Evolutionary conservation across 73 alveolate genomes (phyloP), one percentile per base, ranked within the genome.

Genomic region (Paraurostyla sp.): DNA sequence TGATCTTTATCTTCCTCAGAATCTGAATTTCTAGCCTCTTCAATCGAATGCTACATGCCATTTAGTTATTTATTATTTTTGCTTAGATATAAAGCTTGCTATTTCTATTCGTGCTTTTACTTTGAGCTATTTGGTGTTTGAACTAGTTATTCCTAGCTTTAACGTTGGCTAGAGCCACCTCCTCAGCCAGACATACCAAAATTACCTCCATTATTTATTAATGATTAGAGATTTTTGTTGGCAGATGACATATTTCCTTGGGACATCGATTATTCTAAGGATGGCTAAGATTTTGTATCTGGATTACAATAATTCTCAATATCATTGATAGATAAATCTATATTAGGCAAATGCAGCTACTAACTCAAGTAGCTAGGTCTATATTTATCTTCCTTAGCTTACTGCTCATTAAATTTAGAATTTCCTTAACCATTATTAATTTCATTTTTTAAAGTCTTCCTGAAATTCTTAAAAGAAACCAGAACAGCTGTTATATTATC

Each of bases 401-500:
- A n/a, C n/a, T n/a, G n/a, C 58, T 65, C 82, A 13, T 33, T 65
- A 23, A 35, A 22, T 65, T 9, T 9, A 6, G 13, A 7, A 38
- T 32, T 65, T 38, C 41, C 41, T 38, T 65, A 38, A 3, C 56
- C 82, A 1, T 38, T 1, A 38, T 65, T 65, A 38, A 38, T 40
- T 38, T 65, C 82, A 65, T 40, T 65, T 46, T 82, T 82, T 16
- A 82, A 50, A 11, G 71, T 9, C 41, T 60, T 69, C 33, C 73
- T 90, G 80, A 90, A 69, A 48, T 90, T 90, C 41, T 54, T 54
- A 76, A 90, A 90, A 7, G 86, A 50, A 0, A 90, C 87, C 11
- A 90, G 43, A 0, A 84, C 93, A 6, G 91, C 69, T 2, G 96
- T 91, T 11, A 91, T 71, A 48, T 91, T 91, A 88, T 96, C 99